Evolutionary conservation across 257 asterid species (phyloP), one percentile per base, ranked within the genome.

Genomic region (Solanum acaule): DNA sequence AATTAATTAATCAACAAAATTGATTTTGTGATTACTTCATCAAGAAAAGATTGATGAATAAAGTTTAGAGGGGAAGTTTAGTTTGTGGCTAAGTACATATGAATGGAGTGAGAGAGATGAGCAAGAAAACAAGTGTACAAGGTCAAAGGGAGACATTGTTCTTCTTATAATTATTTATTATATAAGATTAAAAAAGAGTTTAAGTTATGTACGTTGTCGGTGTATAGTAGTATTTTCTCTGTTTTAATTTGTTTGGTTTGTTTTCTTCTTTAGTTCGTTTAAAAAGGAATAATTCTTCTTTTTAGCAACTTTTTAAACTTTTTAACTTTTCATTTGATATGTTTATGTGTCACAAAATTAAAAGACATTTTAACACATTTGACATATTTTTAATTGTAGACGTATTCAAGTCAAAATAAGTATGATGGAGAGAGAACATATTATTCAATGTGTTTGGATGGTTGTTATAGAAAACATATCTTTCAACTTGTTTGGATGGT

Each of bases 71-170:
- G 78, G 22, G 20, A 31, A 68, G 75, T 63, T 1, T 59, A 20
- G n/a, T 3, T 59, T 59, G 67, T 59, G 67, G 67, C 67, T 20
- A 3, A 59, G 67, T 59, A 8, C 22, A 59, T 22, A 59, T 59
- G 12, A 59, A 59, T 59, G 27, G 10, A 59, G 25, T 59, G 67
- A 59, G 67, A 77, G 63, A 78, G 63, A 78, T 15, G 25, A 44
- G 65, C 10, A 42, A 42, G 85, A 42, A 77, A 14, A 2, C 56
- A n/a, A 42, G 85, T 78, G 85, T n/a, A 78, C n/a, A 44, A 25
- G 65, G 38, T 79, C 85, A 79, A 79, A 25, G 65, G 65, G 25
- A 42, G 38, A 79, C 65, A 79, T 63, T 59, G 67, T 8, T 59
- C 10, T 18, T 56, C 65, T 56, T 56, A 6, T 56, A 6, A 56